Evolutionary conservation across 179 eudicot genomes (phyloP).

Genomic region (Beta macrorhiza): DNA sequence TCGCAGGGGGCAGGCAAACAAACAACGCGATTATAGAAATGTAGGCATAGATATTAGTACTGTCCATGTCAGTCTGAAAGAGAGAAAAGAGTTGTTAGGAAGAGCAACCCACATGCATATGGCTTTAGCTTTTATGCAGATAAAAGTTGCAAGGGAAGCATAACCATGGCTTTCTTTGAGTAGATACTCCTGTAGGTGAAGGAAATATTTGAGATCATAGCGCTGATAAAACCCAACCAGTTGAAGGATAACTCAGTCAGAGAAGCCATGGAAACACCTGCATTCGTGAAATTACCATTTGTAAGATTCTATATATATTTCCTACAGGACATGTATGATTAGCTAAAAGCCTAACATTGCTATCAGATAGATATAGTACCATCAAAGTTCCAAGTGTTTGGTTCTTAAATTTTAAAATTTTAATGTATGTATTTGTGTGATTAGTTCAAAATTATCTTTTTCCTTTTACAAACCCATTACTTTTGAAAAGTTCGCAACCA

Average conservation of each 20-base stretch:
- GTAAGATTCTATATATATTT: neutral
- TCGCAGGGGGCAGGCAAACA: constrained; percentile 87
- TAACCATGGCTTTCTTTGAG: constrained; percentile 98
- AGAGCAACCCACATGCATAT: neutral
- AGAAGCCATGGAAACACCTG: constrained; percentile 98
- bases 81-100: constrained; percentile 24
- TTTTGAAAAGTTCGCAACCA: neutral
- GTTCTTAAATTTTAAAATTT: neutral
- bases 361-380: no score
- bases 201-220: constrained; percentile 95
- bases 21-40: constrained; percentile 86
- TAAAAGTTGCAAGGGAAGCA: constrained; percentile 16
- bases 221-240: constrained; percentile 90
- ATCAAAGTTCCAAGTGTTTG: neutral
- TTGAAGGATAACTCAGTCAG: constrained; percentile 93
- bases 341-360: neutral
- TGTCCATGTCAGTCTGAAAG: constrained; percentile 97
- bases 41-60: constrained; percentile 94
- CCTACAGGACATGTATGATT: neutral
- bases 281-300: constrained; percentile 16
- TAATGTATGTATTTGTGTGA: neutral
- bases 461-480: neutral
- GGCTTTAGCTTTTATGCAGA: neutral
- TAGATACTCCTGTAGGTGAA: constrained; percentile 97
- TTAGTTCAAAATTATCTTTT: neutral